These are phyloP conservation scores for Auriscalpium microsporum DNA, from an alignment of 768 basidiomycete genomes.

Conservation along the genomic window DNA sequence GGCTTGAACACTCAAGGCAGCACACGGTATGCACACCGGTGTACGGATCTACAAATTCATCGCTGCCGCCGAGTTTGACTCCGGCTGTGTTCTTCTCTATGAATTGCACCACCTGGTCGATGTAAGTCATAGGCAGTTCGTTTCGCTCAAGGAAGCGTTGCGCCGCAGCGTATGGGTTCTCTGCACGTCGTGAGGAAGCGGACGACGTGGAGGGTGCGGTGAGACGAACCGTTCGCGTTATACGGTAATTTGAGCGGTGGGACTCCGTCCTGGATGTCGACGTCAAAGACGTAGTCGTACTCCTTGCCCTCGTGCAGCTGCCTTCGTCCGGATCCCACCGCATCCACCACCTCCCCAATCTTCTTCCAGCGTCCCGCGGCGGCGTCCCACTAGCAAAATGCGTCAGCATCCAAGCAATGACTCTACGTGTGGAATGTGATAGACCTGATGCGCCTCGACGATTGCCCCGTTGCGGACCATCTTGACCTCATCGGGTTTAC, in stretches of 20 bases:
- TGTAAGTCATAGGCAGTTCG: constrained; percentile 72
- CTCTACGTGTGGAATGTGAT: too few species aligned
- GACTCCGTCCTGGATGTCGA: constrained; percentile 88
- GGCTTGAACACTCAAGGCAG: not conserved
- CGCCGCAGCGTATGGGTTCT: constrained; percentile 86
- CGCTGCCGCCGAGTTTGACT: constrained; percentile 53
- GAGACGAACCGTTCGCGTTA: constrained; percentile 65
- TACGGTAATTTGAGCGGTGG: constrained; percentile 93
- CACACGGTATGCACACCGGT: constrained; percentile 47
- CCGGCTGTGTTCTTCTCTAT: constrained; percentile 89
- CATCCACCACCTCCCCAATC: constrained; percentile 93
- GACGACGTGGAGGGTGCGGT: not conserved
- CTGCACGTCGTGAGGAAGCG: constrained; percentile 30
- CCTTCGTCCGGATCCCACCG: constrained; percentile 82
- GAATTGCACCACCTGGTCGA: constrained; percentile 87
- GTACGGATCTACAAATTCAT: constrained; percentile 80
- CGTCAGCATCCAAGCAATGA: too few species aligned
- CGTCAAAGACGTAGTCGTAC: constrained; percentile 99
- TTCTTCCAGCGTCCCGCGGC: constrained; percentile 72
- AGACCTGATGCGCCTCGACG: constrained; percentile 87
- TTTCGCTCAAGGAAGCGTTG: constrained; percentile 80
- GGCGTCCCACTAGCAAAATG: constrained; percentile 64
- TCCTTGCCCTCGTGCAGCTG: constrained; percentile 91
- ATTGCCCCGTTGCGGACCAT: constrained; percentile 76
- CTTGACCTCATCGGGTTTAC: constrained; percentile 86